A percentile compares a stretch with the other conserved stretches of the same genome.
Evolutionary conservation across 345 rosid genomes (phyloP).

Genomic region (Acer yangbiense): DNA sequence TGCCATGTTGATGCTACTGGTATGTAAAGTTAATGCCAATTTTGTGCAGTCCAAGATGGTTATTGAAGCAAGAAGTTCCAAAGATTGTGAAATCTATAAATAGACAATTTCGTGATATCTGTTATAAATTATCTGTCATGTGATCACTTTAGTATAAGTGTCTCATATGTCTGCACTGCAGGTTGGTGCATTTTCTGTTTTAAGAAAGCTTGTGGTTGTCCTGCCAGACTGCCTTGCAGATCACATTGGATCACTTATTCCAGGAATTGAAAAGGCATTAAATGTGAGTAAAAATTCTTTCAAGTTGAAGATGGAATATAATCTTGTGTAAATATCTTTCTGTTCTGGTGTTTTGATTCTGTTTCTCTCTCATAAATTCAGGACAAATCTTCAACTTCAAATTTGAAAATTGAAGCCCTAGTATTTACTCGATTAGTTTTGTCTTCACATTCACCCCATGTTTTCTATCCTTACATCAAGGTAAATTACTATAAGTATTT

Average conservation of each 20-base stretch:
- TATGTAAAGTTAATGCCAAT: constrained; percentile 15
- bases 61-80: constrained; percentile 94
- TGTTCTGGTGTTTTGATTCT: constrained; percentile 11
- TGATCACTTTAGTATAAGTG: constrained; percentile 10
- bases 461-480: constrained; percentile 96
- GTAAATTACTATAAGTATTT: constrained; percentile 31
- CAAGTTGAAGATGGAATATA: too few relatives aligned
- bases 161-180: constrained; percentile 38
- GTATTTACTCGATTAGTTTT: constrained; percentile 85
- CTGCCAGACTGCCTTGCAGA: constrained; percentile 97
- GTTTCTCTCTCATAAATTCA: constrained; percentile 31
- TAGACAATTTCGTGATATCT: constrained; percentile 67
- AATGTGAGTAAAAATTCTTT: constrained; percentile 58
- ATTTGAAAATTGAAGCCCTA: constrained; percentile 94
- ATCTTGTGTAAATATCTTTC: constrained; percentile 8
- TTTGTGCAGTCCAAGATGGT: constrained; percentile 81
- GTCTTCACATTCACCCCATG: constrained; percentile 91
- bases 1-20: constrained; percentile 5
- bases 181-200: constrained; percentile 98
- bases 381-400: constrained; percentile 98
- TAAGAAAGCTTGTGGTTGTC: constrained; percentile 96
- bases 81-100: constrained; percentile 95
- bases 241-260: constrained; percentile 94
- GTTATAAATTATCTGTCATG: constrained; percentile 12
- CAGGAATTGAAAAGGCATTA: constrained; percentile 95